These are phyloP conservation scores for Microglena sp. DNA, from an alignment of 139 green algal species.

Conservation along the genomic window DNA sequence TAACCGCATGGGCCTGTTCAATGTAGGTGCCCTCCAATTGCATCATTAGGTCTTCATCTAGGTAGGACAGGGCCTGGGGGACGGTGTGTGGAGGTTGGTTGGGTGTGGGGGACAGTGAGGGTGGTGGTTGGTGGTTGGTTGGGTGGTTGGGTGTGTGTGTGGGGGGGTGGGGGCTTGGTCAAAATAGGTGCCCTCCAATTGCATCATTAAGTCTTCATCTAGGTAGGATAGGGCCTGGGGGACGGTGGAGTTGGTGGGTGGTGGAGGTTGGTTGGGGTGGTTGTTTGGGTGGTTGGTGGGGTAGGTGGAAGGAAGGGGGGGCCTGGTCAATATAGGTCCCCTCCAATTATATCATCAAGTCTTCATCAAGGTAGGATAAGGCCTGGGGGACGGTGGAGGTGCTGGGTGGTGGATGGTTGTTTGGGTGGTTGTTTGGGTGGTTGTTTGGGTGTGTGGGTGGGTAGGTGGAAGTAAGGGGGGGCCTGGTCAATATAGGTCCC, in stretches of 20 bases:
- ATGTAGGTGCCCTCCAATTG: slow-evolving; percentile 62
- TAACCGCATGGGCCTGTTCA: slow-evolving; percentile 40
- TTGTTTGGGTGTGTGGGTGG: not conserved
- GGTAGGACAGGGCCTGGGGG: slow-evolving; percentile 54
- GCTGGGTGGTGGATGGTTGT: too few relatives aligned
- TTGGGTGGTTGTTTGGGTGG: not conserved
- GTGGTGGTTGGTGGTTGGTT: not conserved
- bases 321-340: slow-evolving; percentile 48
- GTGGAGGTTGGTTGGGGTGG: too few relatives aligned
- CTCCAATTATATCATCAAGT: slow-evolving; percentile 72
- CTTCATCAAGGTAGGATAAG: slow-evolving; percentile 64
- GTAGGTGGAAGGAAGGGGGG: too few relatives aligned
- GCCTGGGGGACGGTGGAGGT: too few relatives aligned
- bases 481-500: too few relatives aligned
- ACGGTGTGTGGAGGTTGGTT: not conserved
- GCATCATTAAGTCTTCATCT: slow-evolving; percentile 71
- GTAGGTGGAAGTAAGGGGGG: too few relatives aligned
- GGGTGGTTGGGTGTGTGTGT: not conserved
- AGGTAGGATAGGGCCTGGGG: slow-evolving; percentile 58
- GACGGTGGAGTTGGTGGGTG: not conserved
- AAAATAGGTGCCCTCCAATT: slow-evolving; percentile 55
- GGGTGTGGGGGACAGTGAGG: not conserved
- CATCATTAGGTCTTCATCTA: slow-evolving; percentile 74
- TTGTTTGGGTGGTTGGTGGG: not conserved
- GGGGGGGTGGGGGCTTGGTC: slow-evolving; percentile 25